phyloP scores from a whole-genome alignment of 306 rosid species.

The Citrullus mucosospermus region DNA sequence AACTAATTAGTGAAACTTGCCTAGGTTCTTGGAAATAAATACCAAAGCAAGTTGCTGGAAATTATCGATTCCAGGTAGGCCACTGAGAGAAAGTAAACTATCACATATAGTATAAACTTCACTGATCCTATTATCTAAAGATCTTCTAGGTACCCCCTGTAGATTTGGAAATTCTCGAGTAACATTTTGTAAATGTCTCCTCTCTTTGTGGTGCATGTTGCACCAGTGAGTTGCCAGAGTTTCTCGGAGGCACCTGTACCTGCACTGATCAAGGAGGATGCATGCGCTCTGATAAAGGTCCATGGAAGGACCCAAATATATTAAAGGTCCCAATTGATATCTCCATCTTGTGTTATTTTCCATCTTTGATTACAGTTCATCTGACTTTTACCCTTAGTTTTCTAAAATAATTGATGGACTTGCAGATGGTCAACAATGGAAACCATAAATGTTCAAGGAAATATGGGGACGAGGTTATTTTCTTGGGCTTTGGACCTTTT shows the following conservation, averaged over 20 bases:
- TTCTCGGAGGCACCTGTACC: conserved; percentile 80
- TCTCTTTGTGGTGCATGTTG: not conserved
- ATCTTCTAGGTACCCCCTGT: conserved; percentile 2
- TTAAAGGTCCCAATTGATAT: conserved; percentile 25
- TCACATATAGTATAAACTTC: not conserved
- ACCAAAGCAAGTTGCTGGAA: conserved; percentile 76
- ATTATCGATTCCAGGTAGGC: conserved; percentile 73
- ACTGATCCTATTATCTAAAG: not conserved
- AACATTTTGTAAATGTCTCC: not conserved
- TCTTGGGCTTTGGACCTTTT: conserved; percentile 9
- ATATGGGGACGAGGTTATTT: conserved; percentile 33
- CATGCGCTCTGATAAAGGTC: conserved; percentile 83
- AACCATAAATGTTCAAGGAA: conserved; percentile 47
- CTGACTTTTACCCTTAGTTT: not conserved
- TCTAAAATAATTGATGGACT: conserved; percentile 4
- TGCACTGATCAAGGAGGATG: conserved; percentile 84
- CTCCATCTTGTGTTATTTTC: not conserved
- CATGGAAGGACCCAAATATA: conserved; percentile 69
- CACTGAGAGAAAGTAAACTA: not conserved
- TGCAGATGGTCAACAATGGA: conserved; percentile 80
- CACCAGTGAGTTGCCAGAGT: conserved; percentile 77
- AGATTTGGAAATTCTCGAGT: not conserved
- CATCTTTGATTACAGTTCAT: not conserved
- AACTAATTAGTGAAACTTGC: conserved; percentile 11
- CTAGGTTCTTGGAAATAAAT: conserved; percentile 90